Conservation (phyloP, 2,329 filamentous ascomycete species). For the Fusarium anthophilum region DNA sequence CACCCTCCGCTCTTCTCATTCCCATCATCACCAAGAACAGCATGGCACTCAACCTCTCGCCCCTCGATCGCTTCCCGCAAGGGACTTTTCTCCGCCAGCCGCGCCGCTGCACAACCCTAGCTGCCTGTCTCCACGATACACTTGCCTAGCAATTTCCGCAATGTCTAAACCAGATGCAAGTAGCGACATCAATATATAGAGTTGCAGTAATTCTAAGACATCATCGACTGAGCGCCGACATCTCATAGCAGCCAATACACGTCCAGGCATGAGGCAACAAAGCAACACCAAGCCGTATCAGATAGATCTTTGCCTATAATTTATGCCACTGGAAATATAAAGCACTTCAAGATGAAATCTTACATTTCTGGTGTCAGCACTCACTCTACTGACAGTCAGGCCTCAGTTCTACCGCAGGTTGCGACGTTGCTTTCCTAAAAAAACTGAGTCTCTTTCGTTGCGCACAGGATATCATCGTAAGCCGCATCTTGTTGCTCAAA, state of each 20-base stretch:
- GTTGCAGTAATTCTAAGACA: fast-evolving
- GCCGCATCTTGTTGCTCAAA: conserved; percentile 42
- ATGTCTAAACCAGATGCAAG: not conserved
- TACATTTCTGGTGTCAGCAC: not conserved
- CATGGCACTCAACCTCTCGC: fast-evolving
- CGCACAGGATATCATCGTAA: conserved; percentile 40
- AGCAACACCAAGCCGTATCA: not conserved
- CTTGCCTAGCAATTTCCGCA: not conserved
- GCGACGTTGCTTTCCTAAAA: conserved; percentile 34
- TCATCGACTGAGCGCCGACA: not conserved
- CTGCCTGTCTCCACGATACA: not conserved
- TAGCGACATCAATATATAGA: fast-evolving
- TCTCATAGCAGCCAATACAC: not conserved
- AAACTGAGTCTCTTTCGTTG: conserved; percentile 35
- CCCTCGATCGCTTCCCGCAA: conserved; percentile 7
- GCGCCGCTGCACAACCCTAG: not conserved
- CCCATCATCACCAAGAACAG: fast-evolving
- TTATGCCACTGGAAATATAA: not conserved
- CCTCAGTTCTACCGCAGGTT: conserved; percentile 27
- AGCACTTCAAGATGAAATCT: not conserved
- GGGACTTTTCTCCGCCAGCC: not conserved
- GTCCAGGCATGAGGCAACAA: fast-evolving
- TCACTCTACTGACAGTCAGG: not conserved
- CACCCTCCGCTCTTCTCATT: fast-evolving
- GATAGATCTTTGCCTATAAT: not conserved